Percentiles rank a stretch among this genome's conserved stretches.
These are phyloP conservation scores for Macrolepiota dolichaula DNA, from an alignment of 768 basidiomycete species.

Conservation along the genomic window DNA sequence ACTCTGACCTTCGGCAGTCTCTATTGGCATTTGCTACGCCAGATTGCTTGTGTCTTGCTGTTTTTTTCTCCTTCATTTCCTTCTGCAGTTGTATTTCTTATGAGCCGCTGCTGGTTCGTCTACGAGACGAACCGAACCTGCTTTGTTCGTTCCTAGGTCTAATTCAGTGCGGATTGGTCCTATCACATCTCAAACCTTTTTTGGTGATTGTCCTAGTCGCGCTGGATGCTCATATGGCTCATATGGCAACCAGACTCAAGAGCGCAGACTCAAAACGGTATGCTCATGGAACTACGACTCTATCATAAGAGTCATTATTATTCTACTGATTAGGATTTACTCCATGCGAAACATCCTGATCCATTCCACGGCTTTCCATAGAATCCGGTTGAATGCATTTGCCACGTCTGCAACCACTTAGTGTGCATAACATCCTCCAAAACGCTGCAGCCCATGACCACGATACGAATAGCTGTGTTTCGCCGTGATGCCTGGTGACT, in stretches of 20 bases:
- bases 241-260: neutral
- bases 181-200: neutral
- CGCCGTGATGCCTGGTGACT: neutral
- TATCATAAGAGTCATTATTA: neutral
- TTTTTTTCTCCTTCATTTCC: neutral
- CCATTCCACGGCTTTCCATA: neutral
- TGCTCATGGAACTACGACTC: too few species aligned
- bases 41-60: neutral
- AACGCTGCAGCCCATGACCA: neutral
- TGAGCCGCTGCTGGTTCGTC: neutral
- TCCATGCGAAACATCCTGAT: neutral
- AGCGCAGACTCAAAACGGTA: neutral
- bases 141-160: constrained; percentile 6
- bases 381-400: neutral
- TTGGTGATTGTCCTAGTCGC: neutral
- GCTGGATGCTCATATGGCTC: neutral
- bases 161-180: neutral
- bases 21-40: neutral
- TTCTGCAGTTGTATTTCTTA: neutral
- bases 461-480: neutral
- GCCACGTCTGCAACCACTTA: neutral
- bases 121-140: neutral
- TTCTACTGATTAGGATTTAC: neutral
- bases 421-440: neutral
- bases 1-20: too few species aligned